Evolutionary conservation across 1,284 basidiomycete species (phyloP), one percentile per base, ranked within the genome.

Genomic region (Leccinum insigne): DNA sequence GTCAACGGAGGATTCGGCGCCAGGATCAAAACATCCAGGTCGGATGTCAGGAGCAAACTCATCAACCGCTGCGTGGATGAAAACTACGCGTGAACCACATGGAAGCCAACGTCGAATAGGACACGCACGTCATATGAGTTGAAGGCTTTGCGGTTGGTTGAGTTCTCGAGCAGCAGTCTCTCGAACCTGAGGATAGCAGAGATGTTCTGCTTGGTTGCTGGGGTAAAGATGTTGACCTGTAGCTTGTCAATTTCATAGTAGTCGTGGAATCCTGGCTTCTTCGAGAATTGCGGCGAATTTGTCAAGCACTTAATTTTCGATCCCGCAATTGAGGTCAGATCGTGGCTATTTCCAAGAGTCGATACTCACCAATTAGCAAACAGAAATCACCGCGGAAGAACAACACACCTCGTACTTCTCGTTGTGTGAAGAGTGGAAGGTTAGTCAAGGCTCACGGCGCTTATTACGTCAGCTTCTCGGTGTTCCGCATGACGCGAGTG

Each of bases 251-350:
- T 83, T 66, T 89, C 87, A 78, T 42, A 42, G 40, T 99, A 97
- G 79, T 92, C 90, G 68, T 85, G 85, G 77, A 97, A 42, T 42
- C 40, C 40, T 92, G 68, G 91, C 83, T 59, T 88, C 86, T 74
- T 93, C 95, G 69, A 99, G 85, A 68, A 98, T 89, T 66, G 83
- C 81, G 80, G 99, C 98, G 77, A 99, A 97, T 77, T 94, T 93
- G 83, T 99, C 97, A 61, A 99, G 88, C 66, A 96, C 93, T 42
- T 42, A 42, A 4, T 42, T 42, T 73, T 91, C 90, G 73, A 95
- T 91, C 98, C 98, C 99, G 66, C 94, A 91, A 80, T 98, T 95
- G 66, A 99, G 85, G 83, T 99, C 98, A 65, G 96, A 97, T 69
- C 98, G 88, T 35, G 96, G 95, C 92, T 95, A 99, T 78, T 87